These are phyloP conservation scores for Inga oerstediana DNA, from an alignment of 306 rosid genomes.

Conservation along the genomic window DNA sequence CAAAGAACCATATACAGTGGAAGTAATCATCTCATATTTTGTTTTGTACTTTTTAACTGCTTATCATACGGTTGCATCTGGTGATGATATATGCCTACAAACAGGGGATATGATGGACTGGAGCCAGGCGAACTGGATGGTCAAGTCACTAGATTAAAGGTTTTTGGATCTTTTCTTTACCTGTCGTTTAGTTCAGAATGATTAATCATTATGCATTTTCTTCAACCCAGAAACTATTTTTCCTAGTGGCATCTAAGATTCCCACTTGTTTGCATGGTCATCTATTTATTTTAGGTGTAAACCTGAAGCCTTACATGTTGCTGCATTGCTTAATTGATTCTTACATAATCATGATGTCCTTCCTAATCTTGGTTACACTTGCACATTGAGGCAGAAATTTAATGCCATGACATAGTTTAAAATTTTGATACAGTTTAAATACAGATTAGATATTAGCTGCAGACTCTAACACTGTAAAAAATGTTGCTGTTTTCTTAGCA, in stretches of 20 bases:
- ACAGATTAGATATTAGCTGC: neutral
- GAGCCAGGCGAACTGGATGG: constrained; percentile 36
- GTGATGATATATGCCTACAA: constrained; percentile 15
- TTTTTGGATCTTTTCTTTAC: constrained; percentile 22
- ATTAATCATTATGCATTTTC: neutral
- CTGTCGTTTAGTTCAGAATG: neutral
- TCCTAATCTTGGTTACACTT: neutral
- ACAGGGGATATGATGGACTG: constrained; percentile 49
- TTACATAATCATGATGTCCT: neutral
- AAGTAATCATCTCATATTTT: constrained; percentile 44
- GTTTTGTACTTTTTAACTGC: neutral
- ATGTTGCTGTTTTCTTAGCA: neutral
- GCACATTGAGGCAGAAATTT: constrained; percentile 14
- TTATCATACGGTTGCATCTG: neutral
- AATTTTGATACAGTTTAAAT: neutral
- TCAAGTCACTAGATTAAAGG: constrained; percentile 44
- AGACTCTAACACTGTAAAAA: neutral
- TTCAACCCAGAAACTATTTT: neutral
- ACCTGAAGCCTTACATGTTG: neutral
- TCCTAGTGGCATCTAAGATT: neutral
- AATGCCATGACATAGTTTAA: neutral
- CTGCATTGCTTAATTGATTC: neutral
- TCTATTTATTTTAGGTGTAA: neutral
- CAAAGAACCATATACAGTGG: constrained; percentile 65
- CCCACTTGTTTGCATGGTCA: neutral